Conservation (phyloP, 1,284 basidiomycete species). For the Chalciporus piperatoides region DNA sequence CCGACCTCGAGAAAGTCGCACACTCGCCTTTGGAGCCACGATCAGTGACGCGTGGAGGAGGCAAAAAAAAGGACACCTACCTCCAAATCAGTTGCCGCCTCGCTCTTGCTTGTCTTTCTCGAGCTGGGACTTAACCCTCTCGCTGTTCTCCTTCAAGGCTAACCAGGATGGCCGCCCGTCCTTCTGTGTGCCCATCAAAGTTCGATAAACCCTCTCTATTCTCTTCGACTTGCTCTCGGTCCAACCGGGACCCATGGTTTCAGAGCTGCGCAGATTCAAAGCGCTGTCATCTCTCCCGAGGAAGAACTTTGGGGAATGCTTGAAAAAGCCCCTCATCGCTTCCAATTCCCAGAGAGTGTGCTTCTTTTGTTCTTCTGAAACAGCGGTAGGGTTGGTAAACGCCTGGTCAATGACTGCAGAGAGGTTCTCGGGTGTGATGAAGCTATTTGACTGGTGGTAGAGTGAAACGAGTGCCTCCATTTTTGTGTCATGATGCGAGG, state of each 20-base stretch:
- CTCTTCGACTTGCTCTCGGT: constrained; percentile 36
- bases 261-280: constrained; percentile 3
- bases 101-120: constrained; percentile 32
- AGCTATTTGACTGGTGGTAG: constrained; percentile 65
- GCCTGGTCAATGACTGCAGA: constrained; percentile 58
- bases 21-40: not conserved
- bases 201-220: constrained; percentile 48
- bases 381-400: constrained; percentile 37
- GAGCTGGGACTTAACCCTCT: constrained; percentile 30
- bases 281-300: constrained; percentile 24
- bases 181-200: constrained; percentile 54
- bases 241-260: constrained; percentile 36
- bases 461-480: constrained; percentile 68
- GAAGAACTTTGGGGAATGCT: constrained; percentile 40
- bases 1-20: not conserved
- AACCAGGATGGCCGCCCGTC: constrained; percentile 52
- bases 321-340: constrained; percentile 25
- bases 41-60: constrained; percentile 7
- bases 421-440: constrained; percentile 68
- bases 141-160: constrained; percentile 48
- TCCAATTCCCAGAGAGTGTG: constrained; percentile 23
- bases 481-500: constrained; percentile 41
- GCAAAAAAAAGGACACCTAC: constrained; percentile 6
- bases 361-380: constrained; percentile 15
- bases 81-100: constrained; percentile 44